Percentiles rank a stretch among this genome's conserved stretches.
Conservation (phyloP, 2,329 filamentous ascomycete species). For the Apiospora pterosperma region DNA sequence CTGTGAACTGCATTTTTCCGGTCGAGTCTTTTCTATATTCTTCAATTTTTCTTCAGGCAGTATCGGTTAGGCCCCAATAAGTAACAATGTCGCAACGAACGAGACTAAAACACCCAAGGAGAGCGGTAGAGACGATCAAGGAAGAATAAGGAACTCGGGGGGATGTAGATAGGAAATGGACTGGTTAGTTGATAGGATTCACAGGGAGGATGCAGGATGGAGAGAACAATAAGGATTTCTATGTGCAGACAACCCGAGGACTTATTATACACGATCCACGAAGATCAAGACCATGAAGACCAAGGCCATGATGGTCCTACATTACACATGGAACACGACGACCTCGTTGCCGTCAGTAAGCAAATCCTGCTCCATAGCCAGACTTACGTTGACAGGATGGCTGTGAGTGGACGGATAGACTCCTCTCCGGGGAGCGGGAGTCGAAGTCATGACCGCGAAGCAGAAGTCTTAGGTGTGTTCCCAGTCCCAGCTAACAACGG, state of each 20-base stretch:
- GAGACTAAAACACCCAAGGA: neutral
- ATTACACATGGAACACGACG: neutral
- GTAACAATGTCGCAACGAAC: neutral
- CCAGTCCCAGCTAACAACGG: neutral
- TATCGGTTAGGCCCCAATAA: neutral
- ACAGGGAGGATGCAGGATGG: neutral
- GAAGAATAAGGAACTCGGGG: constrained; percentile 9
- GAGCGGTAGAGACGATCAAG: neutral
- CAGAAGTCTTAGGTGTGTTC: neutral
- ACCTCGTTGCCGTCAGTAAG: neutral
- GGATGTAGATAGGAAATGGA: constrained; percentile 5
- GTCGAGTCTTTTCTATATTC: neutral
- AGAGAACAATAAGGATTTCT: neutral
- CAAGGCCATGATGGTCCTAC: neutral
- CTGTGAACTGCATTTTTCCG: constrained; percentile 32
- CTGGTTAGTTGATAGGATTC: neutral
- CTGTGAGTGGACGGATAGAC: neutral
- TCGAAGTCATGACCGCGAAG: neutral
- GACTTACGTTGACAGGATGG: neutral
- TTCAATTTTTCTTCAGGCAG: neutral
- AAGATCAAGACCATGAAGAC: neutral
- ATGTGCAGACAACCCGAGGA: neutral
- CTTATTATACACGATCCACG: neutral
- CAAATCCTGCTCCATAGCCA: neutral
- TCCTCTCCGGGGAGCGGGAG: neutral